Evolutionary conservation across 495 filamentous ascomycete genomes (phyloP).

Genomic region (Mycothermus thermophilus): DNA sequence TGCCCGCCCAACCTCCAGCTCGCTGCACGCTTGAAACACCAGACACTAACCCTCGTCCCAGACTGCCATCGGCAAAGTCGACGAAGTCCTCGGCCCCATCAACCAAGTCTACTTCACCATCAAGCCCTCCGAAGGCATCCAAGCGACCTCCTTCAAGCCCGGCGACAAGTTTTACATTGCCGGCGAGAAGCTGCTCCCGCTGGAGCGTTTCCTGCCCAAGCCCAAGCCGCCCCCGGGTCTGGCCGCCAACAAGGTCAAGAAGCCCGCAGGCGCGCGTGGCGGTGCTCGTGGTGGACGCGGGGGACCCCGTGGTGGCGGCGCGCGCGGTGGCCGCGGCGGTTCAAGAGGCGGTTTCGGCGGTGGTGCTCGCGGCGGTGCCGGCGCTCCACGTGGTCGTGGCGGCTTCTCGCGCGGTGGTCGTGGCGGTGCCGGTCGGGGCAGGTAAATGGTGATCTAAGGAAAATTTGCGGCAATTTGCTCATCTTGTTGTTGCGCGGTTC

Average conservation of each 20-base stretch:
- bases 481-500: too few relatives aligned
- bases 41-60: constrained; percentile 26
- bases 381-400: constrained; percentile 11
- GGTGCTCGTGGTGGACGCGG: constrained; percentile 25
- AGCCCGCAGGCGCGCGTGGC: constrained; percentile 38
- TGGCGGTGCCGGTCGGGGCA: constrained; percentile 13
- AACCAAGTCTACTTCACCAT: constrained; percentile 97
- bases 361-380: constrained; percentile 12
- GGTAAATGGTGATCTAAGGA: background rate
- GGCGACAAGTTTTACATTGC: constrained; percentile 97
- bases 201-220: constrained; percentile 93
- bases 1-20: too few relatives aligned
- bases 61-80: constrained; percentile 79
- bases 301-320: constrained; percentile 24
- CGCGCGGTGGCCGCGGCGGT: constrained; percentile 26
- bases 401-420: constrained; percentile 13
- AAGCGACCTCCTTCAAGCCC: constrained; percentile 81
- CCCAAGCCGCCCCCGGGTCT: constrained; percentile 75
- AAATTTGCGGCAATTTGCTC: too few relatives aligned
- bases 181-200: constrained; percentile 80
- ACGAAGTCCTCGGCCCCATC: constrained; percentile 88
- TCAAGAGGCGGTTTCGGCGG: constrained; percentile 21
- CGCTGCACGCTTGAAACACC: too few relatives aligned
- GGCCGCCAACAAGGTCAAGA: constrained; percentile 39
- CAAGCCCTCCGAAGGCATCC: constrained; percentile 89